Base-by-base conservation (phyloP, 73 alveolate genomes). In the Halteria grandinella region DNA sequence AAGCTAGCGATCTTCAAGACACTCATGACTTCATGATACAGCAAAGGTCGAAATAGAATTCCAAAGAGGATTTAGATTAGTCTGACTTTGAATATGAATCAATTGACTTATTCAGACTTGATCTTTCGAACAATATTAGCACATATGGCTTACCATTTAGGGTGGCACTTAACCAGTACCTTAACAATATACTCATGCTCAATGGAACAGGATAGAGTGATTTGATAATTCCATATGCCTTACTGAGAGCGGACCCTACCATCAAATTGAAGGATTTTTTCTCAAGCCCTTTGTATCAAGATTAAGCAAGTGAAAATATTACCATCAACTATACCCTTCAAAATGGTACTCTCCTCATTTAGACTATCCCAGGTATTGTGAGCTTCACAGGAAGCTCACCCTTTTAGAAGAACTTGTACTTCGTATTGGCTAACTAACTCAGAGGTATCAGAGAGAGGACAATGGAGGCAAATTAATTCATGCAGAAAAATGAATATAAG, bases 371-470 rank as follows among this genome's bases (percentile, higher is more conserved):
- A 17, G 11, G 29, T 12, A 48, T 12, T 48, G 11, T 8, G 10
- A 39, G 17, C 1, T 39, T 4, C n/a, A 62, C 12, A 62, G 41
- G 15, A 4, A 11, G 12, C n/a, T 47, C 3, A 11, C 47, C 1
- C 20, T 8, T 5, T 4, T 41, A 66, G 31, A 44, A 47, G 51
- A 21, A 7, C 3, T 25, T 66, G 0, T 66, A 44, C 36, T 44
- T 66, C 32, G 12, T 66, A 23, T 15, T 66, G 33, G 14, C 41
- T 2, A 66, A 66, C 47, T 50, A 66, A 15, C 29, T 47, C 12
- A 66, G 80, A 66, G 66, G 47, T 7, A 17, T 66, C 2, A 66
- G 80, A 66, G 10, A 2, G 14, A 15, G 15, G 4, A 44, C 57
- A 4, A 18, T 12, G 7, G 50, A 44, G 29, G 66, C 45, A 18